Percentiles rank a stretch among this genome's conserved stretches.
phyloP scores from a whole-genome alignment of 2,329 filamentous ascomycete species.

The Elsinoe fawcettii region DNA sequence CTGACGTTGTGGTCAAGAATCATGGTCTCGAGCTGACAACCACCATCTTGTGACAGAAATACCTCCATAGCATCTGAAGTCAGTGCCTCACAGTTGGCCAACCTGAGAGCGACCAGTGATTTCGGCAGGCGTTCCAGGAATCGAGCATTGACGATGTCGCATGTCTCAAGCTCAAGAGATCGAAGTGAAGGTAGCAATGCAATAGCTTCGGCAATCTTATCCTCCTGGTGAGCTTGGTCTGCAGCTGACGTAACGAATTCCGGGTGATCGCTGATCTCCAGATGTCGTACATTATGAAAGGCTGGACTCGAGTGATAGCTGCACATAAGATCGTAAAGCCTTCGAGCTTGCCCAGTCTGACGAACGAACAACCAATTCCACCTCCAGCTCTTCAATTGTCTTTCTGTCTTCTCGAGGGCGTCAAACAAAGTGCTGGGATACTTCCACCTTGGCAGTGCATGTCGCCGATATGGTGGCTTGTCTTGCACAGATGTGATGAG shows the following conservation, averaged over 20 bases:
- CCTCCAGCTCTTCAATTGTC: conserved; percentile 44
- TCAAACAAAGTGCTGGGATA: conserved; percentile 61
- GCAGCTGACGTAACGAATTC: conserved; percentile 12
- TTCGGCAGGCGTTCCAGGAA: conserved; percentile 63
- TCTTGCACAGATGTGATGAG: conserved; percentile 66
- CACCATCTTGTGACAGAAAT: conserved; percentile 62
- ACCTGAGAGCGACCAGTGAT: conserved; percentile 57
- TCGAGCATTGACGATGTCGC: conserved; percentile 59
- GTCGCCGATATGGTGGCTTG: conserved; percentile 56
- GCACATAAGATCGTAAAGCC: conserved; percentile 10
- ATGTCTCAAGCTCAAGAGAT: conserved; percentile 66
- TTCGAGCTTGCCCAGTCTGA: neutral
- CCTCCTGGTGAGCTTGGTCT: conserved; percentile 15
- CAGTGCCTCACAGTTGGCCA: conserved; percentile 73
- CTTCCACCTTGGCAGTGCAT: conserved; percentile 52
- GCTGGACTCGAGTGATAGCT: conserved; percentile 15
- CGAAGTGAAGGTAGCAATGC: conserved; percentile 53
- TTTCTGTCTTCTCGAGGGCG: conserved; percentile 47
- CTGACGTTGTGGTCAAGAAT: conserved; percentile 71
- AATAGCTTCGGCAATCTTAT: conserved; percentile 16
- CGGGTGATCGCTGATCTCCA: conserved; percentile 17
- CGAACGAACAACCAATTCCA: conserved; percentile 38
- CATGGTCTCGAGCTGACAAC: conserved; percentile 55
- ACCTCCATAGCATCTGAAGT: conserved; percentile 56
- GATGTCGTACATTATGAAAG: conserved; percentile 17